Evolutionary conservation across 768 basidiomycete genomes (phyloP).

Genomic region (Grammothele lineata): DNA sequence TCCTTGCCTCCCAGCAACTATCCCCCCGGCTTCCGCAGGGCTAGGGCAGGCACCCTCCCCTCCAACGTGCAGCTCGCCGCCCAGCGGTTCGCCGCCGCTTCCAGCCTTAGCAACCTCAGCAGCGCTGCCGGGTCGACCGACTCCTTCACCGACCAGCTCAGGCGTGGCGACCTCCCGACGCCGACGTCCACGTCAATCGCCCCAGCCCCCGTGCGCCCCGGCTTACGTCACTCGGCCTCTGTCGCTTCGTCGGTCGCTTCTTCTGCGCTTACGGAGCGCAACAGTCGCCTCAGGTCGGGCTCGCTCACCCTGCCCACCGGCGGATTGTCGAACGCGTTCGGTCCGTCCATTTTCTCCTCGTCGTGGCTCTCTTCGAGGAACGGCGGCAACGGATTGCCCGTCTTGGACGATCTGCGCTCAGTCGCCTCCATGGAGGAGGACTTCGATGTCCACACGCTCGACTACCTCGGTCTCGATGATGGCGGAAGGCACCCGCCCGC

Average conservation of each 20-base stretch:
- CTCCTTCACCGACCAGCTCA: conserved; percentile 42
- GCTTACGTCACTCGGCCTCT: conserved; percentile 71
- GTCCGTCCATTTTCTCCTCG: conserved; percentile 84
- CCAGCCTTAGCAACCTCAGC: conserved; percentile 51
- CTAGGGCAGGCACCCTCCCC: conserved; percentile 96
- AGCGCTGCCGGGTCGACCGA: conserved; percentile 47
- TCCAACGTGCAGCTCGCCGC: conserved; percentile 90
- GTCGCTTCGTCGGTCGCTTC: conserved; percentile 58
- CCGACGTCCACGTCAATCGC: conserved; percentile 31
- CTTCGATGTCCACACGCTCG: conserved; percentile 90
- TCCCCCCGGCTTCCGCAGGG: conserved; percentile 86
- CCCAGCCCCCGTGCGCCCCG: conserved; percentile 53
- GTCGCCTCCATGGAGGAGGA: conserved; percentile 82
- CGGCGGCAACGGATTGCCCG: conserved; percentile 53
- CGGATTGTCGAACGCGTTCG: conserved; percentile 75
- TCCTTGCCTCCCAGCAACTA: conserved; percentile 69
- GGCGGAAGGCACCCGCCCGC: conserved; percentile 70
- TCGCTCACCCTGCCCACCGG: conserved; percentile 84
- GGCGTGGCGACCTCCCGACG: conserved; percentile 33
- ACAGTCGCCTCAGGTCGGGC: conserved; percentile 87
- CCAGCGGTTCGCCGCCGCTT: conserved; percentile 71
- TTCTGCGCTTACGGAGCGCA: conserved; percentile 53
- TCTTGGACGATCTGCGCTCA: conserved; percentile 78
- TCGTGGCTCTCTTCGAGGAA: conserved; percentile 76
- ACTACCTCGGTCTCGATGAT: conserved; percentile 94